A percentile compares a stretch with the other conserved stretches of the same genome.
These are phyloP conservation scores for Tetrapyrgos nigripes DNA, from an alignment of 1,284 basidiomycete genomes.

Conservation along the genomic window DNA sequence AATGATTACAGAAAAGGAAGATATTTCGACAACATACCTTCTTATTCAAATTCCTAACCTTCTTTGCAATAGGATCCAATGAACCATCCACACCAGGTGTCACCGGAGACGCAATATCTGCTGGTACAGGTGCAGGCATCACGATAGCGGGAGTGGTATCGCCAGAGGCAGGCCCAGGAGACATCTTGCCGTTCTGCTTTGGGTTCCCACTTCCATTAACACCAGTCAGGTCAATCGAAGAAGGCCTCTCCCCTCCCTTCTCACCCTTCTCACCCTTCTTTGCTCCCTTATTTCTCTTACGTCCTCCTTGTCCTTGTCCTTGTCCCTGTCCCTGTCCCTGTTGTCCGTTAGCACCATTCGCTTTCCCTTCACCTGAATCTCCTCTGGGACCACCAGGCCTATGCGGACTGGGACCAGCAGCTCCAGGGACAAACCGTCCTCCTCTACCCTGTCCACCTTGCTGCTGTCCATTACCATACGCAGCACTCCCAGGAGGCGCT, in stretches of 20 bases:
- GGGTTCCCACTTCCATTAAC: slow-evolving; percentile 18
- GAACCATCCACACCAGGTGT: slow-evolving; percentile 64
- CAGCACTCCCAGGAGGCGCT: slow-evolving; percentile 47
- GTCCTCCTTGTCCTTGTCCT: slow-evolving; percentile 48
- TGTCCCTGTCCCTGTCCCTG: slow-evolving; percentile 36
- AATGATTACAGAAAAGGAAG: neutral
- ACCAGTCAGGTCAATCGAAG: slow-evolving; percentile 6
- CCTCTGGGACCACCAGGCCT: slow-evolving; percentile 48
- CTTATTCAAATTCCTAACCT: slow-evolving; percentile 92
- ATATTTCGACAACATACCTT: slow-evolving; percentile 65
- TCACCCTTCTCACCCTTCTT: slow-evolving; percentile 26
- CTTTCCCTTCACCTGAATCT: slow-evolving; percentile 52
- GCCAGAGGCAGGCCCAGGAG: slow-evolving; percentile 21
- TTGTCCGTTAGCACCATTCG: slow-evolving; percentile 41
- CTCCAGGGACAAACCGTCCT: slow-evolving; percentile 70
- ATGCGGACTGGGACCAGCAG: slow-evolving; percentile 41
- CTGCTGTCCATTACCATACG: slow-evolving; percentile 48
- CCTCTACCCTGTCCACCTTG: slow-evolving; percentile 25
- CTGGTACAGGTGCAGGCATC: neutral
- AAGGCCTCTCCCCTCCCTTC: slow-evolving; percentile 21
- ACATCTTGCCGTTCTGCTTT: slow-evolving; percentile 21
- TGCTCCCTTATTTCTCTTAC: slow-evolving; percentile 24
- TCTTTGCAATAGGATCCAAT: slow-evolving; percentile 87
- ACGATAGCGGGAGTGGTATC: slow-evolving; percentile 20
- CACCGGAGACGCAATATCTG: slow-evolving; percentile 49